Evolutionary conservation across 2,329 filamentous ascomycete species (phyloP), one percentile per base, ranked within the genome.

Genomic region (Pseudogymnoascus sp.): DNA sequence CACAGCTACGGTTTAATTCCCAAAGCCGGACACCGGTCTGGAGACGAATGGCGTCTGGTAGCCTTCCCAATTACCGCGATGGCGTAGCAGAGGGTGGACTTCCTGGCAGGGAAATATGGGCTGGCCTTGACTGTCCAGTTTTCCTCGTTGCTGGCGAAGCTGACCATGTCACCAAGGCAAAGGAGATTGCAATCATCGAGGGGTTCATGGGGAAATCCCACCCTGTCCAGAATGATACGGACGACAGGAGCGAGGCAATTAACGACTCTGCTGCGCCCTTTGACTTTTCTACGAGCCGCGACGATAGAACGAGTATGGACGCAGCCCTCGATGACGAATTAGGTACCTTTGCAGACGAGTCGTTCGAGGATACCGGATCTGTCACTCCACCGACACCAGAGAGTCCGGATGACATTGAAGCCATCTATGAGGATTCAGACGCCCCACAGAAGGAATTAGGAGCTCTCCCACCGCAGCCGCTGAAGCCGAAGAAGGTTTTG

Each of bases 11-110:
- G 2, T 93, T 87, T 75, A 97, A 97, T 71, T 81, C 82, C 63
- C 91, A 96, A 71, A 96, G 90, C 65, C 85, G 81, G 65, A 94
- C 92, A 0, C 81, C 87, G 0, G 89, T 94, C 0, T 96, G 90
- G 82, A 84, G 89, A 66, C 85, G 91, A 38, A 92, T 96, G 85
- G 86, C 87, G 0, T 85, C 81, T 72, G 90, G 92, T 0, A 79
- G 81, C 58, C 77, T 94, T 22, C 87, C 90, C 0, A 74, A 72
- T 0, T 87, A 86, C 62, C 72, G 78, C 3, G 70, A 78, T 6
- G 83, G 81, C 1, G 72, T 78, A 25, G 74, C 83, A 0, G 70
- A 72, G 7, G 85, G 86, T 3, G 90, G 90, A 0, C 73, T 95
- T 7, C 87, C 91, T 2, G 86, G 88, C 0, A 74, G 81, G 64